These are phyloP conservation scores for Penicillium samsonianum DNA, from an alignment of 495 filamentous ascomycete species.

Conservation along the genomic window DNA sequence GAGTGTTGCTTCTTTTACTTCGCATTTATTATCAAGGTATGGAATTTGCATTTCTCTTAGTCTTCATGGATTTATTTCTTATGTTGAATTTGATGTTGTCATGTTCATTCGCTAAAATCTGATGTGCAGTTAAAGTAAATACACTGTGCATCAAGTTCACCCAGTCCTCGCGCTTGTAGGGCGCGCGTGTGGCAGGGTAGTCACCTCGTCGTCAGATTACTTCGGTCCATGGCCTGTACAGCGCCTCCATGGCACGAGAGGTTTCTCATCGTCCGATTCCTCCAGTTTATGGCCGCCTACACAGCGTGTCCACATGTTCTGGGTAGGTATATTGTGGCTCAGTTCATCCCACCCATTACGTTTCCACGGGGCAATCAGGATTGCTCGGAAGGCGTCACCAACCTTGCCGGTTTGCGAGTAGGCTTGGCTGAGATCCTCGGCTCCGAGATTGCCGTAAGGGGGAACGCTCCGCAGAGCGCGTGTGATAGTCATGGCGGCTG, in stretches of 20 bases:
- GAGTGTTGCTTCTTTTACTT: not conserved
- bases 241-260: not conserved
- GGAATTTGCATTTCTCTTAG: constrained; percentile 5
- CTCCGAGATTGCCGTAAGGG: constrained; percentile 65
- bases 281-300: not conserved
- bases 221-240: not conserved
- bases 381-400: constrained; percentile 71
- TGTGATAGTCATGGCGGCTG: constrained; percentile 77
- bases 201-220: not conserved
- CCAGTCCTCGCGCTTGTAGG: constrained; percentile 73
- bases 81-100: not conserved
- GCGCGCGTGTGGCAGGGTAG: constrained; percentile 67
- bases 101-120: constrained; percentile 1
- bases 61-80: not conserved
- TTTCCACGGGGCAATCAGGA: constrained; percentile 82
- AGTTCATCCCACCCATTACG: constrained; percentile 62
- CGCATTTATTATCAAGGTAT: constrained; percentile 10
- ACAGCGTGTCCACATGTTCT: not conserved
- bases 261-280: not conserved
- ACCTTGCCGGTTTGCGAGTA: constrained; percentile 72
- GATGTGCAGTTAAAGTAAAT: constrained; percentile 22
- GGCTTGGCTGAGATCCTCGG: constrained; percentile 69
- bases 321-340: constrained; percentile 30
- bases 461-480: constrained; percentile 73
- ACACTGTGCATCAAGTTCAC: constrained; percentile 37